Conservation (phyloP, 2,329 filamentous ascomycete genomes). For the Fusarium sp. region DNA sequence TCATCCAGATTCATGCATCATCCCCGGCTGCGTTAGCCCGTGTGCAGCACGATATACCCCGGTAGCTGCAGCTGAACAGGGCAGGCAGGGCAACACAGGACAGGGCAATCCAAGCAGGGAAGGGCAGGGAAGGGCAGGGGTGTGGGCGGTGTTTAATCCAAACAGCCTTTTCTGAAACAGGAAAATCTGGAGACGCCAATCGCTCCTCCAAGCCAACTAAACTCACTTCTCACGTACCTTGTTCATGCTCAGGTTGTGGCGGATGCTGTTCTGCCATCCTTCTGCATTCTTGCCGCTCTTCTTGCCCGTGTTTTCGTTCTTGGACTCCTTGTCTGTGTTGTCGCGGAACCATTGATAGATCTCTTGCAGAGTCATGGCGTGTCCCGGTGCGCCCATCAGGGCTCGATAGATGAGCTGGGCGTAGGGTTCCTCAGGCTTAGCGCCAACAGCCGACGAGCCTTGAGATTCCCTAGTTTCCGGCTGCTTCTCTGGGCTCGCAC, state of each 20-base stretch:
- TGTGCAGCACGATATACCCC: conserved; percentile 20
- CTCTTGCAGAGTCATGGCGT: conserved; percentile 83
- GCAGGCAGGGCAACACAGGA: neutral
- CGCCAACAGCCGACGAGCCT: neutral
- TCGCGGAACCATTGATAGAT: conserved; percentile 92
- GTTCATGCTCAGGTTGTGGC: conserved; percentile 98
- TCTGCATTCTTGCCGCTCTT: conserved; percentile 53
- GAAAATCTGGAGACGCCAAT: conserved; percentile 24
- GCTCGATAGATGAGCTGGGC: conserved; percentile 84
- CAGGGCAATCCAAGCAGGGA: neutral
- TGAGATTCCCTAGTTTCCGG: conserved; percentile 19
- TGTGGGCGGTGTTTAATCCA: neutral
- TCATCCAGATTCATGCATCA: neutral
- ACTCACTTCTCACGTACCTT: conserved; percentile 66
- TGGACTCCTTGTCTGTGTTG: conserved; percentile 84
- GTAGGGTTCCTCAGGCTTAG: conserved; percentile 73
- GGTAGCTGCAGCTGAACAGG: conserved; percentile 6
- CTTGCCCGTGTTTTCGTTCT: conserved; percentile 59
- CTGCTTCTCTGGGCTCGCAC: conserved; percentile 25
- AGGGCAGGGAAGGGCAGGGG: neutral
- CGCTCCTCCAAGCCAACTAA: neutral
- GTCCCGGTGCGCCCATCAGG: conserved; percentile 73
- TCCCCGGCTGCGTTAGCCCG: conserved; percentile 19
- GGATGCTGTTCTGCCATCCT: conserved; percentile 96
- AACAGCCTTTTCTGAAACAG: conserved; percentile 29